Base-by-base conservation (phyloP, 768 basidiomycete species). In the Amanita pseudoporphyria region DNA sequence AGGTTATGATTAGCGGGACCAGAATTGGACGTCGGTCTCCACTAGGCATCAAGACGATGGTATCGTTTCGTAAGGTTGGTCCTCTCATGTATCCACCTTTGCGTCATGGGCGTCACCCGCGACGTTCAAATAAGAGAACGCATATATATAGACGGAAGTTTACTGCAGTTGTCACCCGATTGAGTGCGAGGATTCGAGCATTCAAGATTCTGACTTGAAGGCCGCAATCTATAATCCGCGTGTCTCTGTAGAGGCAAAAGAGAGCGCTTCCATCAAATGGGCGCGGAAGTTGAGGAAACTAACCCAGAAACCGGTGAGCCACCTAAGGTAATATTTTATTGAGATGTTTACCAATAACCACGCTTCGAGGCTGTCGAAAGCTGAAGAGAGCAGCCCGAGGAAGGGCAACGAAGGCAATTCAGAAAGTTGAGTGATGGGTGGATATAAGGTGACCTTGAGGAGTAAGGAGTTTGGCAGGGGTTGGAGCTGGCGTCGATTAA, bases 201-300 rank as follows among this genome's bases (percentile, higher is more conserved):
- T n/a, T n/a, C n/a, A n/a, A n/a, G n/a, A n/a, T n/a, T n/a, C n/a
- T n/a, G 80, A 81, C 35, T 65, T 78, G 53, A 81, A 79, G 58
- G 79, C 81, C 9, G 66, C 80, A 7, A 66, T 79, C 1, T 62
- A 72, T 56, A 83, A 84, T 60, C 79, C 78, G 9, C 68, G 74
- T 45, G 76, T 80, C 38, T 79, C 77, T 3, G 65, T 69, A 0
- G 73, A 74, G 52, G 81, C 79, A 0, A 79, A 79, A 58, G 61
- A 66, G 38, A 66, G 68, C 14, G 81, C 79, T 6, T 56, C 56
- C 64, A 72, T 14, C 55, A 67, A 6, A 62, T 68, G 58, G 60
- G 58, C 3, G 46, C 21, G 12, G 51, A 57, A 6, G 33, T 52
- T 24, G 51, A 56, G 30, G 42, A 18, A 18, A 21, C 45, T 6